A percentile compares a stretch with the other conserved stretches of the same genome.
Evolutionary conservation across 495 filamentous ascomycete species (phyloP).

Genomic region (Annulohypoxylon nitens): DNA sequence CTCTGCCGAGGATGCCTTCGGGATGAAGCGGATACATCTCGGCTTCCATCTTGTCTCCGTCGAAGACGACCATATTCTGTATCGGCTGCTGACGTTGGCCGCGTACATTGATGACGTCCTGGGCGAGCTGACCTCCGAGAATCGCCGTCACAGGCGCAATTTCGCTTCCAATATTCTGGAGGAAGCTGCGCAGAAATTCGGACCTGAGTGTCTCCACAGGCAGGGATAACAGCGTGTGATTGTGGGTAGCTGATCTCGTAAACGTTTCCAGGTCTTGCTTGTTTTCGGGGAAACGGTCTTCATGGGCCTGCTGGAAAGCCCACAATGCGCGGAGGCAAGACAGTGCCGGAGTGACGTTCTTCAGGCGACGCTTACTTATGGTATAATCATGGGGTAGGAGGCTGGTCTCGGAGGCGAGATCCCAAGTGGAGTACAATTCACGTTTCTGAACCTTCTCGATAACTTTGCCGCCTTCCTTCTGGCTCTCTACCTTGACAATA

Average conservation of each 20-base stretch:
- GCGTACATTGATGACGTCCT: slow-evolving; percentile 97
- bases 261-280: slow-evolving; percentile 73
- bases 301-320: slow-evolving; percentile 71
- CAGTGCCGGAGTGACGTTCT: slow-evolving; percentile 82
- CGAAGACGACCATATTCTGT: slow-evolving; percentile 93
- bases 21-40: slow-evolving; percentile 87
- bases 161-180: slow-evolving; percentile 85
- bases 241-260: slow-evolving; percentile 79
- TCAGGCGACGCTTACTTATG: slow-evolving; percentile 73
- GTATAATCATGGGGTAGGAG: slow-evolving; percentile 77
- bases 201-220: slow-evolving; percentile 79
- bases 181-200: slow-evolving; percentile 84
- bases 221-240: slow-evolving; percentile 80
- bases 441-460: slow-evolving; percentile 93
- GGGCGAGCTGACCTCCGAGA: slow-evolving; percentile 87
- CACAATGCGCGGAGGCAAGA: slow-evolving; percentile 86
- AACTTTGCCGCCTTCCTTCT: slow-evolving; percentile 77
- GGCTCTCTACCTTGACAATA: slow-evolving; percentile 76
- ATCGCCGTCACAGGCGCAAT: slow-evolving; percentile 90
- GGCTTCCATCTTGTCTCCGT: slow-evolving; percentile 81
- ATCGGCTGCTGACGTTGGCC: slow-evolving; percentile 91
- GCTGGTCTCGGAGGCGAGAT: slow-evolving; percentile 79
- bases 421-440: slow-evolving; percentile 85
- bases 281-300: slow-evolving; percentile 55
- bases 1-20: slow-evolving; percentile 61